A percentile compares a stretch with the other conserved stretches of the same genome.
These are phyloP conservation scores for Jaltomata sinuosa DNA, from an alignment of 257 asterid genomes.

Conservation along the genomic window DNA sequence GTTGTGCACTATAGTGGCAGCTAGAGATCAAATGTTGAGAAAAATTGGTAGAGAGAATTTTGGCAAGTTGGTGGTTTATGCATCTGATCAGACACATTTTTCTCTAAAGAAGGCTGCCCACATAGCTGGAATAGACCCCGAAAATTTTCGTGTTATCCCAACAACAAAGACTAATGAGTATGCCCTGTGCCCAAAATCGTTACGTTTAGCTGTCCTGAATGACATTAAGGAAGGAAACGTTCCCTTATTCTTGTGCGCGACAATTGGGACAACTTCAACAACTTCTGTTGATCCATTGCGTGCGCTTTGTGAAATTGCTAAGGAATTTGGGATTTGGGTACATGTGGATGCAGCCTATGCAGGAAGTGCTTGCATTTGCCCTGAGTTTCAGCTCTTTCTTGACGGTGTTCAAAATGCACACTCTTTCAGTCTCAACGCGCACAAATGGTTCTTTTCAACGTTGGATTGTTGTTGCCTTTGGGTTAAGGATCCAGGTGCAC, in stretches of 20 bases:
- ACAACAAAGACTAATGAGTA: constrained; percentile 25
- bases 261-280: constrained; percentile 62
- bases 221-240: constrained; percentile 42
- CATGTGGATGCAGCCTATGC: constrained; percentile 80
- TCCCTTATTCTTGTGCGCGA: constrained; percentile 56
- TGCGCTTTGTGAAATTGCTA: constrained; percentile 44
- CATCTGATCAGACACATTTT: constrained; percentile 76
- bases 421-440: constrained; percentile 71
- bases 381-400: constrained; percentile 57
- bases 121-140: constrained; percentile 53
- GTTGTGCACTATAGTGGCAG: constrained; percentile 50
- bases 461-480: constrained; percentile 79
- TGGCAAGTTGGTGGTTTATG: constrained; percentile 49
- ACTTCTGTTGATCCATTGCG: constrained; percentile 53
- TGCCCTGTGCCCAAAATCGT: constrained; percentile 27
- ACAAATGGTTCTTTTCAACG: constrained; percentile 67
- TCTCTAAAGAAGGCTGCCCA: constrained; percentile 56
- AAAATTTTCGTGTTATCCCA: constrained; percentile 38
- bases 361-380: constrained; percentile 66
- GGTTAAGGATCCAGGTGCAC: constrained; percentile 57
- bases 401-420: constrained; percentile 61
- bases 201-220: constrained; percentile 24
- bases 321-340: constrained; percentile 50
- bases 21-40: constrained; percentile 43
- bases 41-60: constrained; percentile 38